These are phyloP conservation scores for Apophysomyces sp. DNA, from an alignment of 371 early-diverging fungal genomes.

Conservation along the genomic window DNA sequence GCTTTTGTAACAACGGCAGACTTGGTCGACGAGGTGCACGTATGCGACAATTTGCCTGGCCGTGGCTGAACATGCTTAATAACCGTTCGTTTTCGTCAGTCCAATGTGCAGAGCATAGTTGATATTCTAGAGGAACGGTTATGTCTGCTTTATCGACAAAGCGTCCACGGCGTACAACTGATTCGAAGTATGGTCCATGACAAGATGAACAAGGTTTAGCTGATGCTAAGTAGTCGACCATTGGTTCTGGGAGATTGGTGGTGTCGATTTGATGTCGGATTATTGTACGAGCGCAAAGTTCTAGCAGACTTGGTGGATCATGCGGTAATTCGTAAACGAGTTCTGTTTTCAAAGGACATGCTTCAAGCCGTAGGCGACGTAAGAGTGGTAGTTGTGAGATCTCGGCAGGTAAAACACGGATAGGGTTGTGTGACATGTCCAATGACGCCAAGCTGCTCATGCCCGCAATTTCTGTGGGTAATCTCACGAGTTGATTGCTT, in stretches of 20 bases:
- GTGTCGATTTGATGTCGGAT: conserved; percentile 21
- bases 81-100: conserved; percentile 65
- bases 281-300: conserved; percentile 74
- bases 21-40: conserved; percentile 9
- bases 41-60: neutral
- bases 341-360: conserved; percentile 36
- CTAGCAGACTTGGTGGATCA: conserved; percentile 61
- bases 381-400: conserved; percentile 50
- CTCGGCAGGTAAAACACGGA: conserved; percentile 36
- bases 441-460: conserved; percentile 57
- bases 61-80: conserved; percentile 22
- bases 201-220: conserved; percentile 82
- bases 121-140: conserved; percentile 68
- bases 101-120: conserved; percentile 80
- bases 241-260: conserved; percentile 40
- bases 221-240: conserved; percentile 63
- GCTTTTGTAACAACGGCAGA: conserved; percentile 9
- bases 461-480: conserved; percentile 68
- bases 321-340: conserved; percentile 19
- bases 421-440: conserved; percentile 62
- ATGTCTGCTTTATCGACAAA: conserved; percentile 57
- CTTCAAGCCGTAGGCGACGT: conserved; percentile 53
- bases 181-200: conserved; percentile 84
- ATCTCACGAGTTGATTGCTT: conserved; percentile 17
- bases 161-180: conserved; percentile 59